These are phyloP conservation scores for Gossypium davidsonii DNA, from an alignment of 441 rosid species.

Conservation along the genomic window DNA sequence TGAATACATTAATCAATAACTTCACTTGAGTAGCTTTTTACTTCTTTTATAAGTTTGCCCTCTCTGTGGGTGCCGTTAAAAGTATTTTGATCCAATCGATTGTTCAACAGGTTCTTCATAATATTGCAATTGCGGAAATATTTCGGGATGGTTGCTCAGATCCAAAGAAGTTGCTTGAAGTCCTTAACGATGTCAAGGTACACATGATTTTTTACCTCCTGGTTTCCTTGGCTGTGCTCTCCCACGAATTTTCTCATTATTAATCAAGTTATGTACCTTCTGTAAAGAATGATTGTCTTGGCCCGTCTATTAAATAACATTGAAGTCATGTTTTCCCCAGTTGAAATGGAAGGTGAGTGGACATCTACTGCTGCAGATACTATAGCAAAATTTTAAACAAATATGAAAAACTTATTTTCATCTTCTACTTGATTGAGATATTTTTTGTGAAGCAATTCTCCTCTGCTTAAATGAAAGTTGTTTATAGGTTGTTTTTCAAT, in stretches of 20 bases:
- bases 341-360: background rate
- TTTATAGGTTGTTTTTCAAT: background rate
- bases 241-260: background rate
- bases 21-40: background rate
- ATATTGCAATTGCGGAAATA: conserved; percentile 78
- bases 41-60: background rate
- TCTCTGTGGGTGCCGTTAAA: background rate
- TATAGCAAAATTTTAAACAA: background rate
- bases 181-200: conserved; percentile 72
- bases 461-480: background rate
- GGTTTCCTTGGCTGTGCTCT: background rate
- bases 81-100: background rate
- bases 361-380: background rate
- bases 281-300: background rate
- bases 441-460: background rate
- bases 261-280: background rate
- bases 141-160: conserved; percentile 66
- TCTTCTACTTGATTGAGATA: background rate
- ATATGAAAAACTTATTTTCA: too few species aligned
- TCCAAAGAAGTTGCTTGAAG: conserved; percentile 67
- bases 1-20: background rate
- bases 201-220: conserved; percentile 1
- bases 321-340: background rate
- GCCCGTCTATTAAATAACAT: background rate
- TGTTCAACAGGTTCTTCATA: conserved; percentile 69